phyloP scores from a whole-genome alignment of 768 basidiomycete species.

The Tricholomella constricta region DNA sequence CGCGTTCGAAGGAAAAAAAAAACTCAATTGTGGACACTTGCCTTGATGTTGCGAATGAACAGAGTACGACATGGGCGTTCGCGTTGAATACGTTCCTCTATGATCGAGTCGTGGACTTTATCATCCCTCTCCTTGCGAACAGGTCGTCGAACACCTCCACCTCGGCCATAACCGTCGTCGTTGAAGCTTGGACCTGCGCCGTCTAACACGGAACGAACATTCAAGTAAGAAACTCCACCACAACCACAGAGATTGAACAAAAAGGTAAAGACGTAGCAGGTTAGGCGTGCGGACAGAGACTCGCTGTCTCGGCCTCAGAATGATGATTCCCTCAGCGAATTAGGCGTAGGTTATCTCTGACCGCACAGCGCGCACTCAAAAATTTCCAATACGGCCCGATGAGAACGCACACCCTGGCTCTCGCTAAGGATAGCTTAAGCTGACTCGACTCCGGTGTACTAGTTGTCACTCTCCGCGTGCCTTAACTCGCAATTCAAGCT shows the following conservation, averaged over 20 bases:
- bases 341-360: constrained; percentile 23
- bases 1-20: constrained; percentile 4
- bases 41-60: constrained; percentile 98
- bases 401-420: constrained; percentile 32
- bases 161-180: constrained; percentile 49
- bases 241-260: constrained; percentile 41
- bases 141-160: constrained; percentile 42
- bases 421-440: constrained; percentile 53
- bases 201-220: constrained; percentile 62
- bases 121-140: constrained; percentile 80
- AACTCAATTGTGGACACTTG: constrained; percentile 48
- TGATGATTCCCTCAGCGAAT: constrained; percentile 18
- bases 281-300: constrained; percentile 39
- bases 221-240: constrained; percentile 49
- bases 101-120: constrained; percentile 87
- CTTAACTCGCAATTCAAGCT: constrained; percentile 47
- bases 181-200: constrained; percentile 58
- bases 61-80: constrained; percentile 95
- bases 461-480: constrained; percentile 50
- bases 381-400: constrained; percentile 16
- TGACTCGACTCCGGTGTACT: constrained; percentile 37
- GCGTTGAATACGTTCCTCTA: constrained; percentile 91
- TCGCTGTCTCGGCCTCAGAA: constrained; percentile 28
- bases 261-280: constrained; percentile 48
- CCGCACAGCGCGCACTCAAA: constrained; percentile 28